These are phyloP conservation scores for Amyloporia xantha DNA, from an alignment of 768 basidiomycete species.

Conservation along the genomic window DNA sequence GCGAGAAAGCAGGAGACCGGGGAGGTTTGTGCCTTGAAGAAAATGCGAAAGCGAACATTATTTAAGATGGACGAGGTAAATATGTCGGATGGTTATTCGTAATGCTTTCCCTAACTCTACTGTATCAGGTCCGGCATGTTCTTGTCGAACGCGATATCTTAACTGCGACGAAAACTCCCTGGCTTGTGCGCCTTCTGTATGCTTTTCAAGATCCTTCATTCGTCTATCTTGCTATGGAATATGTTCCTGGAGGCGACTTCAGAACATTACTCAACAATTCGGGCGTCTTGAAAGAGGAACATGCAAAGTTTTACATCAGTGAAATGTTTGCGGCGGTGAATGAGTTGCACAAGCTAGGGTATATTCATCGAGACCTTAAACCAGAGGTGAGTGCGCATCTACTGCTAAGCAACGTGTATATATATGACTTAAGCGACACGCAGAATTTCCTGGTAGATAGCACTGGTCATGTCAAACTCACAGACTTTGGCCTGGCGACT, in stretches of 20 bases:
- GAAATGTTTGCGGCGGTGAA: constrained; percentile 97
- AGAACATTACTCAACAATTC: constrained; percentile 96
- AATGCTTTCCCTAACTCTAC: too few relatives aligned
- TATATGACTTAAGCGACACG: too few relatives aligned
- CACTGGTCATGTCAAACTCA: constrained; percentile 93
- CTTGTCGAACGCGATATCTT: constrained; percentile 96
- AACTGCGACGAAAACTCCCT: constrained; percentile 94
- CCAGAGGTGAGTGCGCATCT: constrained; percentile 85
- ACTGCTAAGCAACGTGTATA: too few relatives aligned
- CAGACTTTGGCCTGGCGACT: constrained; percentile 96
- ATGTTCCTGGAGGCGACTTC: constrained; percentile 98
- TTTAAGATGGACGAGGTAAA: constrained; percentile 96
- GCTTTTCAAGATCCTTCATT: constrained; percentile 91
- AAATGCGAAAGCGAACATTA: constrained; percentile 90
- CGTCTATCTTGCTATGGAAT: constrained; percentile 98
- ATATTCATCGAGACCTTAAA: constrained; percentile 97
- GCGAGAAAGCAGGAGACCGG: constrained; percentile 94
- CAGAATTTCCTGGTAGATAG: constrained; percentile 97
- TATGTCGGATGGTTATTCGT: background rate
- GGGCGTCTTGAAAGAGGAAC: constrained; percentile 94
- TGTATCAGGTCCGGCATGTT: constrained; percentile 94
- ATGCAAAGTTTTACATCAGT: constrained; percentile 93
- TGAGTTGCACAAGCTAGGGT: constrained; percentile 94
- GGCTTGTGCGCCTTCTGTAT: constrained; percentile 91
- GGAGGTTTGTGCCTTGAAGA: constrained; percentile 95